Conservation (phyloP, 257 asterid species). For the Petrea volubilis region DNA sequence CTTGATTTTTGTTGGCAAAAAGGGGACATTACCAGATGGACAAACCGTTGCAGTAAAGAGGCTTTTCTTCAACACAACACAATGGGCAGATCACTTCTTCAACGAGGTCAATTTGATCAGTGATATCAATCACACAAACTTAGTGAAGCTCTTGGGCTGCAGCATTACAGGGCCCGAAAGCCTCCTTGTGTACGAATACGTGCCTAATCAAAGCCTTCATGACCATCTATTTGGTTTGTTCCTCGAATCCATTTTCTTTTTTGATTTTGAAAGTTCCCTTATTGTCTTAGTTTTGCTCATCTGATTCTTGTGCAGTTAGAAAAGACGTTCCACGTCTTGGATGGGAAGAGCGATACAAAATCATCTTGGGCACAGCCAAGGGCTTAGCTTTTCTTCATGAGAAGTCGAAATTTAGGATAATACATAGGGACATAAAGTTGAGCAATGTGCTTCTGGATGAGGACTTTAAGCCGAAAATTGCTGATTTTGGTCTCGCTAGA, state of each 20-base stretch:
- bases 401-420: constrained; percentile 49
- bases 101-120: constrained; percentile 81
- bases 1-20: background rate
- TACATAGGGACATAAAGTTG: constrained; percentile 69
- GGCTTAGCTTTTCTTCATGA: constrained; percentile 76
- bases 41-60: constrained; percentile 65
- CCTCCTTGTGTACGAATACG: constrained; percentile 70
- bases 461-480: constrained; percentile 59
- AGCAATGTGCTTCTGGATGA: constrained; percentile 65
- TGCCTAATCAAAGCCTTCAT: constrained; percentile 73
- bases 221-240: constrained; percentile 56
- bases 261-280: background rate
- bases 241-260: constrained; percentile 7
- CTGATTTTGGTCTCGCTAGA: constrained; percentile 79
- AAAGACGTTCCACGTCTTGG: constrained; percentile 41
- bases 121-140: constrained; percentile 59
- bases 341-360: constrained; percentile 55
- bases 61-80: constrained; percentile 70
- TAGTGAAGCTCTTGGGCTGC: constrained; percentile 76
- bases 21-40: constrained; percentile 71
- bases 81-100: constrained; percentile 83
- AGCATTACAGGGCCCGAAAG: constrained; percentile 89
- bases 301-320: constrained; percentile 36
- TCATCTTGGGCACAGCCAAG: constrained; percentile 65
- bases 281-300: background rate